Percentiles rank a stretch among this genome's conserved stretches.
Evolutionary conservation across 257 asterid genomes (phyloP).

Genomic region (Salvia miltiorrhiza): DNA sequence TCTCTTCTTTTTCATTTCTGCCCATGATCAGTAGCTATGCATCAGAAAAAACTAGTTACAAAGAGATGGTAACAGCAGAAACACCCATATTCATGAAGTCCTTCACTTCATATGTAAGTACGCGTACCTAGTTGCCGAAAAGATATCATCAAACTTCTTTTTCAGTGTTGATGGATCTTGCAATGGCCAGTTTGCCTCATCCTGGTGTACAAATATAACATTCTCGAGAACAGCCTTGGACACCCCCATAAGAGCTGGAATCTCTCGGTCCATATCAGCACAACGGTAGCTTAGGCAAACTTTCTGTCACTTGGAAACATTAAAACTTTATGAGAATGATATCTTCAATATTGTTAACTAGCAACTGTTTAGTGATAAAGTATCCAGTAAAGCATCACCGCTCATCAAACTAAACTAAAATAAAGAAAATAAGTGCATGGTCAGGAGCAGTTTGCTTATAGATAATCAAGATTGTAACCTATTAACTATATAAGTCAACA

Average conservation of each 20-base stretch:
- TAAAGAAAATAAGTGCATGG: neutral
- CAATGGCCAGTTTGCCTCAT: constrained; percentile 99
- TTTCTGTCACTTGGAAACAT: constrained; percentile 63
- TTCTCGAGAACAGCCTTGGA: constrained; percentile 96
- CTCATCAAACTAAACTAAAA: constrained; percentile 1
- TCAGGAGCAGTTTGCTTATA: neutral
- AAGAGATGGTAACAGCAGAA: neutral
- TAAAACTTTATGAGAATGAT: constrained; percentile 21
- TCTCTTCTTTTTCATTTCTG: neutral
- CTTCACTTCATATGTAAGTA: constrained; percentile 10
- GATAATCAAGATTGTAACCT: neutral
- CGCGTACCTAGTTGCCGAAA: constrained; percentile 90
- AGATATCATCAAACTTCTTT: constrained; percentile 95
- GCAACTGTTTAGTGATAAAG: neutral
- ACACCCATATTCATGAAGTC: neutral
- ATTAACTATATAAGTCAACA: neutral
- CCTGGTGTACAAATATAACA: constrained; percentile 98
- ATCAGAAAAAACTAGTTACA: neutral
- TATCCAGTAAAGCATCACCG: neutral
- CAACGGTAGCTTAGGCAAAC: constrained; percentile 97
- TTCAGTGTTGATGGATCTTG: constrained; percentile 91
- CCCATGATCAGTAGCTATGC: neutral
- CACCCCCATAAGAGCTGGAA: constrained; percentile 99
- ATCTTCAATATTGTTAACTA: constrained; percentile 5
- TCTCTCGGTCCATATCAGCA: constrained; percentile 99